Percentiles rank a stretch among this genome's conserved stretches.
Evolutionary conservation across 805 yeast species (phyloP).

Genomic region (Zygosaccharomyces lentus): DNA sequence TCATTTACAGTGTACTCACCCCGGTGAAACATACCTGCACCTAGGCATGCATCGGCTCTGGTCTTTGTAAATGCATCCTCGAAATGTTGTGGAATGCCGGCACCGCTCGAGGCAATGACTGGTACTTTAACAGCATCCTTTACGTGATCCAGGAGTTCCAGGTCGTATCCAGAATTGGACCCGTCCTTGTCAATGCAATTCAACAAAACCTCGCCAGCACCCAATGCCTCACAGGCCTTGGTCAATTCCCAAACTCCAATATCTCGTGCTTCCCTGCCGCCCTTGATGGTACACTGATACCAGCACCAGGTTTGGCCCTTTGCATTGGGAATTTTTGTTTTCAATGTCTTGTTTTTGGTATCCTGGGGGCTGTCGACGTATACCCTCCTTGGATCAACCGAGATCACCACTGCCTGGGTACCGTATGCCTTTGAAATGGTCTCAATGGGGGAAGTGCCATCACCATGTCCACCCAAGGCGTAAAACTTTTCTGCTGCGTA

Average conservation of each 20-base stretch:
- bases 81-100: constrained; percentile 90
- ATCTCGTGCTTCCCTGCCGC: constrained; percentile 89
- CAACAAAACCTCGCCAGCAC: constrained; percentile 92
- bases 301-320: constrained; percentile 84
- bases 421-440: constrained; percentile 91
- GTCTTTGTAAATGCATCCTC: constrained; percentile 80
- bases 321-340: constrained; percentile 71
- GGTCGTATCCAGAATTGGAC: constrained; percentile 87
- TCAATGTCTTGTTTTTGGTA: constrained; percentile 58
- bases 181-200: constrained; percentile 98
- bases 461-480: constrained; percentile 49
- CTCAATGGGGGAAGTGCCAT: constrained; percentile 86
- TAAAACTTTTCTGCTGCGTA: constrained; percentile 81
- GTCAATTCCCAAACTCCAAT: constrained; percentile 90
- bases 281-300: constrained; percentile 94
- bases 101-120: constrained; percentile 96
- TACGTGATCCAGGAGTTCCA: constrained; percentile 76
- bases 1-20: constrained; percentile 84
- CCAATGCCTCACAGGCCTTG: constrained; percentile 82
- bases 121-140: constrained; percentile 79
- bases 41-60: constrained; percentile 91
- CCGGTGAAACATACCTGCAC: constrained; percentile 98
- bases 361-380: constrained; percentile 58
- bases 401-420: constrained; percentile 93
- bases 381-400: constrained; percentile 93